Evolutionary conservation across 306 rosid species (phyloP), one percentile per base, ranked within the genome.

Genomic region (Coriaria nepalensis): DNA sequence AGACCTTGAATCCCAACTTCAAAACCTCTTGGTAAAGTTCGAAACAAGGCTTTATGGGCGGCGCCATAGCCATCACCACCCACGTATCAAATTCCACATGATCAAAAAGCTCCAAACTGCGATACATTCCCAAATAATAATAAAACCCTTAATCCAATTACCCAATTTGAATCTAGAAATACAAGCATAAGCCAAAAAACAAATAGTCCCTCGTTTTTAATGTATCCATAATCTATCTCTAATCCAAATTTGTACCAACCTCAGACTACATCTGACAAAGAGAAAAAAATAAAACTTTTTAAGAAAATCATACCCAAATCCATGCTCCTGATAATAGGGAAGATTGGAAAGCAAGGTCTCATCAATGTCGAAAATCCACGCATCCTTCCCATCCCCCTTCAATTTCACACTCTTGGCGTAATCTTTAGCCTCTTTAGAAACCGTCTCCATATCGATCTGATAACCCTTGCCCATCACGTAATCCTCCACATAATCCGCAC

Each of bases 291-390:
- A 20, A 13, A 46, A 57, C 39, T 6, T 9, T 4, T 2, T 20
- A 20, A 20, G 29, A 29, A 50, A 55, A 34, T 29, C 62, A 42
- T 75, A 87, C 95, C 97, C 97, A 41, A 66, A 84, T 55, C 81
- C 82, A 57, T 74, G 94, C 6, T 63, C 78, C 0, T 77, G 63
- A 54, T 90, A 90, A 64, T 90, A 90, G 2, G 95, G 97, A 33
- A 90, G 72, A 75, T 90, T 81, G 4, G 97, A 90, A 56, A 85
- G 84, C 10, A 84, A 50, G 4, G 97, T 90, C 61, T 85, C 97
- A 32, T 90, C 97, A 37, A 90, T 60, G 55, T 90, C 97, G 13
- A 90, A 90, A 59, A 90, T 33, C 97, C 95, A 90, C 8, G 58
- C 90, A 46, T 84, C 87, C 13, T 57, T 81, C 2, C 92, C 95